These are phyloP conservation scores for Paramecium sonneborni DNA, from an alignment of 73 alveolate genomes.

Conservation along the genomic window DNA sequence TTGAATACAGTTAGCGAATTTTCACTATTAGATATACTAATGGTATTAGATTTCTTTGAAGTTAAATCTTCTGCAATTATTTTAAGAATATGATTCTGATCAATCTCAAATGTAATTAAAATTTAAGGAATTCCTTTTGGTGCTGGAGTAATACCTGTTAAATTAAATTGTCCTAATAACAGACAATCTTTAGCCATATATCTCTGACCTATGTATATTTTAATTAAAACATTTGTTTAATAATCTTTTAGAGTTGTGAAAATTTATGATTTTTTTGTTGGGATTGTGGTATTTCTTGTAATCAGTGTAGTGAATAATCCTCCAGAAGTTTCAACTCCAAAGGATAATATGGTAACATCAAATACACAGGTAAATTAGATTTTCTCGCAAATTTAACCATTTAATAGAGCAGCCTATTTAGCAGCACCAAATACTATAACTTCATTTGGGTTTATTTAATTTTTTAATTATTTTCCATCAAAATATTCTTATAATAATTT, in stretches of 20 bases:
- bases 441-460: conserved; percentile 78
- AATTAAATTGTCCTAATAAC: conserved; percentile 91
- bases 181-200: conserved; percentile 91
- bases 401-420: conserved; percentile 74
- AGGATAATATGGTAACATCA: conserved; percentile 93
- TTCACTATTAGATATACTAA: conserved; percentile 65
- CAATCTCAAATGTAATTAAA: conserved; percentile 88
- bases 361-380: conserved; percentile 77
- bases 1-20: conserved; percentile 56
- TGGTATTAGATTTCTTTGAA: conserved; percentile 73
- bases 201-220: conserved; percentile 97
- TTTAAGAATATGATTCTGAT: conserved; percentile 85
- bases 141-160: conserved; percentile 92
- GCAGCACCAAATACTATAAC: conserved; percentile 84
- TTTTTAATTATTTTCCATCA: conserved; percentile 92
- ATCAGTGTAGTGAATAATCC: conserved; percentile 61
- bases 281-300: conserved; percentile 67
- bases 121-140: conserved; percentile 95
- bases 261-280: conserved; percentile 70
- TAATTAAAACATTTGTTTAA: conserved; percentile 94
- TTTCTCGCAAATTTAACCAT: conserved; percentile 69
- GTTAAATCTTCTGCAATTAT: conserved; percentile 82
- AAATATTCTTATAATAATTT: conserved; percentile 91
- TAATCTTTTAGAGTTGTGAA: conserved; percentile 97
- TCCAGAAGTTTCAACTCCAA: conserved; percentile 93